phyloP scores from a whole-genome alignment of 2,329 filamentous ascomycete species.

The Byssothecium circinans region DNA sequence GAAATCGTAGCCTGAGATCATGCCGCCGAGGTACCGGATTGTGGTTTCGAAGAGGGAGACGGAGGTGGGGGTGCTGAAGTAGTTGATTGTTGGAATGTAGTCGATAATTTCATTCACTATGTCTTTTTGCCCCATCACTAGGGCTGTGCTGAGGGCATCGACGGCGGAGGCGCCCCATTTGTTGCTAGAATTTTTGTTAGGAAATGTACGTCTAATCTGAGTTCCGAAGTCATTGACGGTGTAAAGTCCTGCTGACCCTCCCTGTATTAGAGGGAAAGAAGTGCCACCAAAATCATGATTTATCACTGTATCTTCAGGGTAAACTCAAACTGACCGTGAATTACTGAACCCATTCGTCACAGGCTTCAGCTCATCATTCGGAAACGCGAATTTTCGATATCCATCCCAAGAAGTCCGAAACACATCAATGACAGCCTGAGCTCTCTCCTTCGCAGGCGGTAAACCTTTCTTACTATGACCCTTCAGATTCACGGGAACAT shows the following conservation, averaged over 20 bases:
- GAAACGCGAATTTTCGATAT: conserved; percentile 74
- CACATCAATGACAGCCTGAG: conserved; percentile 37
- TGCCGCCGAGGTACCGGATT: conserved; percentile 81
- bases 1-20: conserved; percentile 76
- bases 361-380: conserved; percentile 74
- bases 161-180: conserved; percentile 83
- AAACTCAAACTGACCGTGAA: conserved; percentile 61
- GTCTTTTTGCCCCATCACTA: conserved; percentile 71
- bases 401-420: conserved; percentile 42
- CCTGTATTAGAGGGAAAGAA: background rate
- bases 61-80: conserved; percentile 57
- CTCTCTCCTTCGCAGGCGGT: conserved; percentile 17
- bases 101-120: conserved; percentile 72
- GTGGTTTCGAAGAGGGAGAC: conserved; percentile 89
- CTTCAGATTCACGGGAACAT: background rate
- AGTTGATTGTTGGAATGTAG: conserved; percentile 72
- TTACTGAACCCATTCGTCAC: conserved; percentile 66
- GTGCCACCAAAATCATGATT: background rate
- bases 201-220: no score
- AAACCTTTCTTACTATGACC: conserved; percentile 11
- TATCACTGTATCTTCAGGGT: background rate
- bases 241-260: background rate
- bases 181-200: conserved; percentile 60
- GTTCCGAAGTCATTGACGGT: no score
- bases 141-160: conserved; percentile 77